Conservation (phyloP, 192 early-diverging fungal species). For the Umbelopsis isabellina region DNA sequence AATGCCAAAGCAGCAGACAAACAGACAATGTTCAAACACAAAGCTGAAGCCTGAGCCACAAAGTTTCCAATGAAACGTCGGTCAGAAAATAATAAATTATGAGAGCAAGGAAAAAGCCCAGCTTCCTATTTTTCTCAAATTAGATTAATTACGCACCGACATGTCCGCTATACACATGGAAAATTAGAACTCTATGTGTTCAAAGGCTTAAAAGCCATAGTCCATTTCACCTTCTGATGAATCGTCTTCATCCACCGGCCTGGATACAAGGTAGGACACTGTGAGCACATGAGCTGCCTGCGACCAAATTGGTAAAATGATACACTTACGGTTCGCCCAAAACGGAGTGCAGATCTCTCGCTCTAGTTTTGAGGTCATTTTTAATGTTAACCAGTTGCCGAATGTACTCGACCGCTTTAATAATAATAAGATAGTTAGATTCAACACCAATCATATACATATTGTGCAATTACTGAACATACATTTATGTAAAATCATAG, state of each 20-base stretch:
- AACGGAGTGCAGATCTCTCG: slow-evolving; percentile 44
- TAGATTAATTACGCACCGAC: neutral
- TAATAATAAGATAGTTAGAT: slow-evolving; percentile 11
- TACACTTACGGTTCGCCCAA: slow-evolving; percentile 42
- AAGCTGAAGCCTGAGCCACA: no score
- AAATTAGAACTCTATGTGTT: neutral
- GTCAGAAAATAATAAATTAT: no score
- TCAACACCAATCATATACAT: neutral
- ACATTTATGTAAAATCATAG: slow-evolving; percentile 79
- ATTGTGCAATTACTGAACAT: slow-evolving; percentile 7
- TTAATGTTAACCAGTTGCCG: slow-evolving; percentile 64
- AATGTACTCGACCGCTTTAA: slow-evolving; percentile 69
- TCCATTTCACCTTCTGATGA: slow-evolving; percentile 30
- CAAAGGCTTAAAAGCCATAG: slow-evolving; percentile 9
- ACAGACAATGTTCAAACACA: no score
- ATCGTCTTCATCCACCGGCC: slow-evolving; percentile 11
- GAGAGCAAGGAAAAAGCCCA: neutral
- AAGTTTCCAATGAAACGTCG: no score
- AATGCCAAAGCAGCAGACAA: no score
- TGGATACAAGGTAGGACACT: slow-evolving; percentile 4
- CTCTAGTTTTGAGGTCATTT: slow-evolving; percentile 46
- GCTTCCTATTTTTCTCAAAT: neutral
- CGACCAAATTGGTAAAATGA: neutral
- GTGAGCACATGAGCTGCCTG: neutral
- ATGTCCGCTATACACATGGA: neutral